Conservation (phyloP, 2,329 filamentous ascomycete species). For the Onygena corvina region DNA sequence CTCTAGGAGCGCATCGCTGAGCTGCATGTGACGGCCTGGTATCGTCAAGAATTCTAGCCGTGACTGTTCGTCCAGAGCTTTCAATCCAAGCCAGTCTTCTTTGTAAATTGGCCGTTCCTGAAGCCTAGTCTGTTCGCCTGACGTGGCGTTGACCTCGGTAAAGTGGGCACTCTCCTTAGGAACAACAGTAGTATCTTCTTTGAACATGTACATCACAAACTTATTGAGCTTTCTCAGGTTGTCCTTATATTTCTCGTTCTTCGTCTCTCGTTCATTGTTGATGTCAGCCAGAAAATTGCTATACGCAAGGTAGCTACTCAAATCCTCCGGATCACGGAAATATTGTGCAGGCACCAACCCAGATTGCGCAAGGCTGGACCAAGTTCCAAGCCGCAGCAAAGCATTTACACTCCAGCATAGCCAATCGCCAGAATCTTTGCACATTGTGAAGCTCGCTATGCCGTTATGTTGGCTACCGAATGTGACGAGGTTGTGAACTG, state of each 20-base stretch:
- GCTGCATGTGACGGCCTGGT: conserved; percentile 71
- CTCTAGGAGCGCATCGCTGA: conserved; percentile 54
- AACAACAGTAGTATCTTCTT: conserved; percentile 70
- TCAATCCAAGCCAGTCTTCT: conserved; percentile 89
- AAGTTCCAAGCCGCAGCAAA: conserved; percentile 67
- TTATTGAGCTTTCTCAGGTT: conserved; percentile 59
- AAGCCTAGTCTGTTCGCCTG: conserved; percentile 51
- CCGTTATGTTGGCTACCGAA: conserved; percentile 90
- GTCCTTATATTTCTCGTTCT: conserved; percentile 61
- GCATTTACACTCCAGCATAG: conserved; percentile 70
- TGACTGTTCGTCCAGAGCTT: conserved; percentile 62
- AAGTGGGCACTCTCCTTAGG: conserved; percentile 92
- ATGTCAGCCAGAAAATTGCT: conserved; percentile 90
- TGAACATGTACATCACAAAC: conserved; percentile 83
- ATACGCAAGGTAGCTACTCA: conserved; percentile 61
- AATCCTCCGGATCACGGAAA: conserved; percentile 60
- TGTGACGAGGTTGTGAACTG: conserved; percentile 67
- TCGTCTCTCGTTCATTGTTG: conserved; percentile 74
- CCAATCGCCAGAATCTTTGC: conserved; percentile 54
- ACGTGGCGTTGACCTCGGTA: conserved; percentile 63
- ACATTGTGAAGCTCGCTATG: conserved; percentile 70
- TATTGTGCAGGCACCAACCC: conserved; percentile 88
- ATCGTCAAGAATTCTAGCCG: conserved; percentile 62
- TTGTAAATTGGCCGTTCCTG: conserved; percentile 61
- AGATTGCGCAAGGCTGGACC: conserved; percentile 64